Base-by-base conservation (phyloP, 176 grass and related monocot genomes). In the Musa schizocarpa region DNA sequence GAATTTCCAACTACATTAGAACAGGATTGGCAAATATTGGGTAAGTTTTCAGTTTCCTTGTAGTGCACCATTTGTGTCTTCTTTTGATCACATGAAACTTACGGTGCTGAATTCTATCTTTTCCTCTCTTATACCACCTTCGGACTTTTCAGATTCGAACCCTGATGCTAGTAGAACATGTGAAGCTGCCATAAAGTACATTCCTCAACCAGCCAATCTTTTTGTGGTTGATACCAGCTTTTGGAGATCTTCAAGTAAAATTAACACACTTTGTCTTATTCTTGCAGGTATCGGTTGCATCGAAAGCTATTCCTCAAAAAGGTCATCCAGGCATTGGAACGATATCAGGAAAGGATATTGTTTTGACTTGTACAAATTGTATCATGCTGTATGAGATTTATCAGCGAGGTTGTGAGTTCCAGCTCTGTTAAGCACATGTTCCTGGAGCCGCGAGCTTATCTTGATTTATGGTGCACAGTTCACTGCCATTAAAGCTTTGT, bases 261-360 rank as follows among this genome's bases (percentile, higher is more conserved):
- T 67, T 58, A 75, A 22, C 51, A 73, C 43, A 22, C 24, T 65
- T 24, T n/a, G 50, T 64, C 13, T 52, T 53, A 25, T 27, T 81
- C 24, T 19, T 12, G 27, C 80, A 93, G 94, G 81, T 98, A 93
- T 78, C 83, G 90, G 13, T 74, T 97, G 69, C 90, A 97, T 14
- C 79, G 88, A 73, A 97, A 97, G 80, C 69, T 93, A 78, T 87
- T 97, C 8, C 62, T 97, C 1, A 72, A 85, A 68, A 97, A 93
- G 78, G 78, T 93, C 67, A 97, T 93, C 2, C 85, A 89, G 17
- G 78, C 90, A 50, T 81, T 97, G 78, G 83, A 93, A 21, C 81
- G 93, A 51, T 97, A 97, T 13, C 88, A 93, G 77, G 84, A 93
- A 24, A 90, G 76, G 13, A 83, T 97, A 78, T 48, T 97, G 61